Percentiles rank a stretch among this genome's conserved stretches.
These are phyloP conservation scores for Euphrasia confusa DNA, from an alignment of 257 asterid species.

Conservation along the genomic window DNA sequence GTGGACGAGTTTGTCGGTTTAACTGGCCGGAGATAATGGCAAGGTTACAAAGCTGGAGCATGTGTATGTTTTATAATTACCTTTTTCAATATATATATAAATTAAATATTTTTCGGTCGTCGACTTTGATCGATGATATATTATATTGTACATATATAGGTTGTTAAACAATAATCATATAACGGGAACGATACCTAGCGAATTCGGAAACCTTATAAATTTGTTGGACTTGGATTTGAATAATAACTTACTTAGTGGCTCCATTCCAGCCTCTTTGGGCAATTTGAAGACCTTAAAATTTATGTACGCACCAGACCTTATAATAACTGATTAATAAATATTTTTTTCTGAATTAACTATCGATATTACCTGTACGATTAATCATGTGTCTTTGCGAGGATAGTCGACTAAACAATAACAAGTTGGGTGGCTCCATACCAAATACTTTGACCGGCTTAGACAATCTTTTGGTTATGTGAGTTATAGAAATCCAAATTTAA, in stretches of 20 bases:
- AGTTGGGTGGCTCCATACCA: background rate
- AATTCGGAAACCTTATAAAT: slow-evolving; percentile 86
- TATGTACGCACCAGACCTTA: slow-evolving; percentile 24
- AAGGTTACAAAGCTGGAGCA: slow-evolving; percentile 84
- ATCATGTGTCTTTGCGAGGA: slow-evolving; percentile 39
- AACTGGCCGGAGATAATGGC: slow-evolving; percentile 89
- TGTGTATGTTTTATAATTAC: slow-evolving; percentile 45
- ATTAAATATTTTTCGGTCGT: too few species aligned
- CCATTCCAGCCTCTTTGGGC: slow-evolving; percentile 84
- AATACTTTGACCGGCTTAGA: background rate
- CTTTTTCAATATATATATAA: too few species aligned
- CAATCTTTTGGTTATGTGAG: background rate
- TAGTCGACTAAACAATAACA: slow-evolving; percentile 88
- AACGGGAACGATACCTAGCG: slow-evolving; percentile 71
- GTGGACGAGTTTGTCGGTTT: slow-evolving; percentile 86
- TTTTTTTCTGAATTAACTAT: too few species aligned
- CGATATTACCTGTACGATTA: background rate
- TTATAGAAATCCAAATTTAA: background rate
- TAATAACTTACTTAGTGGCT: slow-evolving; percentile 65
- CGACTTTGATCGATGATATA: too few species aligned
- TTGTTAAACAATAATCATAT: slow-evolving; percentile 80
- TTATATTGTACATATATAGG: too few species aligned
- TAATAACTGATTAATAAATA: too few species aligned
- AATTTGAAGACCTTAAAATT: slow-evolving; percentile 73
- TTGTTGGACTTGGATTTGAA: slow-evolving; percentile 94